Base-by-base conservation (phyloP, 2,329 filamentous ascomycete species). In the Beauveria scarabaeidicola region DNA sequence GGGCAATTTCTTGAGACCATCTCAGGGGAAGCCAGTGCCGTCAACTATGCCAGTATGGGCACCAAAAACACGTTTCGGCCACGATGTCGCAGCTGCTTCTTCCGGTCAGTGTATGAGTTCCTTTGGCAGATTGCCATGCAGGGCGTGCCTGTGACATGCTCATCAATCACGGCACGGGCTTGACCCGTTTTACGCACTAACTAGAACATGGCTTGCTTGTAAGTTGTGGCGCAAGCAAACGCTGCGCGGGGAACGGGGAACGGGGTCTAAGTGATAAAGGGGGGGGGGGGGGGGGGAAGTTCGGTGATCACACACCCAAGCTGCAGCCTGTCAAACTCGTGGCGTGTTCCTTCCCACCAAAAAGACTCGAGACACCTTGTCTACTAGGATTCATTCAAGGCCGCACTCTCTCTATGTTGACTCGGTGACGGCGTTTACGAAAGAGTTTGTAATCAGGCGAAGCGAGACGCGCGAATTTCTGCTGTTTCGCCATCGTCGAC, bases 171-270 rank as follows among this genome's bases (percentile, higher is more conserved):
- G 50, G n/a, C 10, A 8, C 38, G 23, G 47, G 32, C 32, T 32
- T 51, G 46, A n/a, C 54, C 36, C 36, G 36, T 32, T 58, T 52
- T 38, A 52, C 27, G 47, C 56, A 58, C 56, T 52, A 58, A 52
- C 38, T n/a, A 52, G 19, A 51, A 44, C 40, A 52, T 52, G 56
- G 56, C 56, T 52, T 52, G 19, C 25, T 50, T 50, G n/a, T n/a
- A n/a, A n/a, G n/a, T n/a, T n/a, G 56, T 58, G 56, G 47, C 56
- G 47, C 40, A 52, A 58, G 36, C 36, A 52, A 13, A 58, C 56
- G 56, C 40, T 52, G 40, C 47, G 54, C 32, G 55, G 55, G 47
- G 46, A 32, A 57, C 32, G 55, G 55, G 47, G 46, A 32, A 57
- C 19, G 44, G 54, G 55, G 55, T 52, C 55, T 44, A 58, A 58